Conservation (phyloP, 129 eudicot genomes). For the Chrysanthemum makinoi region DNA sequence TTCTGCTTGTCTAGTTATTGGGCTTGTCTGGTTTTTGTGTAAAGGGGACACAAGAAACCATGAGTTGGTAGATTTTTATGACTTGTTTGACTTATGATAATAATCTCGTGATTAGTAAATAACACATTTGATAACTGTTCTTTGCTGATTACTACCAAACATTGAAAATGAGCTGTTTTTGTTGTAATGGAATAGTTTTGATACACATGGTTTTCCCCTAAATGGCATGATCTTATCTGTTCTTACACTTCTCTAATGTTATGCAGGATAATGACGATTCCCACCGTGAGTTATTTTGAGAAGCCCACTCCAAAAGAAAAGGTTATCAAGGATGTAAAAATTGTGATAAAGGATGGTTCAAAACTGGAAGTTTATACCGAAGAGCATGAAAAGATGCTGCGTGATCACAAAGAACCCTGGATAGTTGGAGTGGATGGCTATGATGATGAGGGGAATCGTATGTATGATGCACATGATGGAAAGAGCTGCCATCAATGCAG, state of each 20-base stretch:
- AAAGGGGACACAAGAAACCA: not conserved
- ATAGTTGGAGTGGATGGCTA: constrained; percentile 58
- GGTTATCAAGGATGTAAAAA: constrained; percentile 34
- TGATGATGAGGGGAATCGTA: constrained; percentile 55
- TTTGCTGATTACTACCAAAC: not conserved
- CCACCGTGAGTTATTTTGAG: constrained; percentile 41
- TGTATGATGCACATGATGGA: constrained; percentile 59
- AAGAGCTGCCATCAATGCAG: constrained; percentile 93
- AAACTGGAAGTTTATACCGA: constrained; percentile 74
- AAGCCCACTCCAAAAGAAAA: constrained; percentile 26
- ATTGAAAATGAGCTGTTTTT: not conserved
- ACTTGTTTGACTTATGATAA: not conserved
- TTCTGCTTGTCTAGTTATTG: too few species aligned
- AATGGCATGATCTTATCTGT: constrained; percentile 4
- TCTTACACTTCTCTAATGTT: constrained; percentile 5
- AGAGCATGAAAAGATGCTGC: constrained; percentile 73
- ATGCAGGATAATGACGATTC: constrained; percentile 46
- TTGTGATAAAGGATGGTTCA: constrained; percentile 50
- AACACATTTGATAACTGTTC: not conserved
- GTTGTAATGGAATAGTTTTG: not conserved
- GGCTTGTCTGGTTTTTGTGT: too few species aligned
- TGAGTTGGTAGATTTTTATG: not conserved
- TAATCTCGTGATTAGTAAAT: not conserved
- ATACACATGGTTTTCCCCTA: not conserved
- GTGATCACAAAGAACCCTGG: constrained; percentile 61